Evolutionary conservation across 768 basidiomycete genomes (phyloP), one percentile per base, ranked within the genome.

Genomic region (Leccinellum rugosiceps): DNA sequence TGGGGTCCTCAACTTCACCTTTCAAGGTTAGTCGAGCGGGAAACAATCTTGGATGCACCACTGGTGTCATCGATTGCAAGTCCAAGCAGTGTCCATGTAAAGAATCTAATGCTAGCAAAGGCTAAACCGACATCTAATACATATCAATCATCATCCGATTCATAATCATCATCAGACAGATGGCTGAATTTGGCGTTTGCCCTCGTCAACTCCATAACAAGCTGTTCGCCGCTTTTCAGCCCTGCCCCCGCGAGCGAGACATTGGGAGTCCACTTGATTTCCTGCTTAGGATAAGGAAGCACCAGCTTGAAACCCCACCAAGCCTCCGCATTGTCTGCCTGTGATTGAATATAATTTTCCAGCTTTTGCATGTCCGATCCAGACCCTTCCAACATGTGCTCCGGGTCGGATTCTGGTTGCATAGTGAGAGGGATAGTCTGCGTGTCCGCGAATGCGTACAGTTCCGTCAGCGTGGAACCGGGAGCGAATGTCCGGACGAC

Each of bases 251-350:
- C 73, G 7, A 90, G 73, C 43, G 63, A 74, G 21, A 65, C 58
- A 25, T 68, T 71, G 0, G 69, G 35, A 44, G 62, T 55, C 79
- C 86, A 90, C 13, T 76, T 76, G 53, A 90, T 79, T 69, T 84
- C 83, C 44, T 73, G 74, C 52, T 88, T 75, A 4, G 93, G 93
- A 64, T 90, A 94, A 10, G 89, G 80, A 2, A 80, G 79, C 35
- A 76, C 76, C 28, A 95, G 74, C 58, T 76, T 78, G 77, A 95
- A 94, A 8, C 83, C 84, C 85, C 88, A 93, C 79, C 86, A 91
- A 26, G 72, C 73, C 9, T 77, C 72, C 10, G 73, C 44, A 6
- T 52, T 41, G 23, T 52, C 45, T 28, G 26, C 53, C 47, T 74
- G 69, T 21, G 62, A 63, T 52, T 72, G 75, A 26, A 77, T 68